phyloP scores from a whole-genome alignment of 2,329 filamentous ascomycete species.

The Fonsecaea nubica region DNA sequence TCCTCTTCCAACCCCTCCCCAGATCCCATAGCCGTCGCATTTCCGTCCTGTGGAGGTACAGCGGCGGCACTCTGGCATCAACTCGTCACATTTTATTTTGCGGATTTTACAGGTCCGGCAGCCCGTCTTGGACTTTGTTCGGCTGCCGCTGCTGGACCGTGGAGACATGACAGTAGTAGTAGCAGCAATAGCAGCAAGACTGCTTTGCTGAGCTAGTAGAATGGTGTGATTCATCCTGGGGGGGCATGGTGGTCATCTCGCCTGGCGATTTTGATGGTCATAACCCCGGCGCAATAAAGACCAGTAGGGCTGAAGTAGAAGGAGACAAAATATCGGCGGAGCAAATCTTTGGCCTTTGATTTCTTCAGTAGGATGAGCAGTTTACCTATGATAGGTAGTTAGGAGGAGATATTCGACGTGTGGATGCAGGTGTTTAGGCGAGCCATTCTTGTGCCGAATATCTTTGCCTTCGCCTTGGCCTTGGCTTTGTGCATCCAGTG shows the following conservation, averaged over 20 bases:
- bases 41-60: slow-evolving; percentile 47
- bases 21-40: slow-evolving; percentile 54
- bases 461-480: neutral
- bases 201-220: too few relatives aligned
- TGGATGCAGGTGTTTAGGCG: neutral
- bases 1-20: slow-evolving; percentile 43
- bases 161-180: neutral
- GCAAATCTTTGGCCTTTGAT: too few relatives aligned
- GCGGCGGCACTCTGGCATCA: slow-evolving; percentile 46
- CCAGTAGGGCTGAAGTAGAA: too few relatives aligned
- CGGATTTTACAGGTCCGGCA: slow-evolving; percentile 37
- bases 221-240: neutral
- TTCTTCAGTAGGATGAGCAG: too few relatives aligned
- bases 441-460: neutral
- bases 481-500: too few relatives aligned
- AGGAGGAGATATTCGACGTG: neutral
- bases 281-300: neutral
- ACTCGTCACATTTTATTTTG: slow-evolving; percentile 50
- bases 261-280: neutral
- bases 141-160: neutral
- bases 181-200: too few relatives aligned
- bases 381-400: too few relatives aligned
- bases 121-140: slow-evolving; percentile 15
- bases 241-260: neutral
- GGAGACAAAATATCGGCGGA: too few relatives aligned